These are phyloP conservation scores for Candida mattraensis DNA, from an alignment of 805 yeast species.

Conservation along the genomic window DNA sequence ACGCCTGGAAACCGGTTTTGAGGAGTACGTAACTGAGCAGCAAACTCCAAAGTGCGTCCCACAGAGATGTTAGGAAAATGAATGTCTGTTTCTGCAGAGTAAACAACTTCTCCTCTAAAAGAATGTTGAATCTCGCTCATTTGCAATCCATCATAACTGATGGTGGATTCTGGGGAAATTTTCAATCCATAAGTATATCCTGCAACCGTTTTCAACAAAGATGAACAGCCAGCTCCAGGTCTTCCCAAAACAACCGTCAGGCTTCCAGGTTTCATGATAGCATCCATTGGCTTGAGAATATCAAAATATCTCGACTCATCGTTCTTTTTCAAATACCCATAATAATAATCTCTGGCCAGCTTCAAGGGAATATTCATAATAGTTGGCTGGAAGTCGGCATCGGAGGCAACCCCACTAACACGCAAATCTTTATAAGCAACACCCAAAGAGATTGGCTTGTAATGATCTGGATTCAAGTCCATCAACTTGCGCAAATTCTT, in stretches of 20 bases:
- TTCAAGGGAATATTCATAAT: constrained; percentile 44
- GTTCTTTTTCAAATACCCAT: constrained; percentile 23
- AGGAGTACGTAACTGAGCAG: constrained; percentile 59
- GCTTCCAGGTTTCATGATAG: constrained; percentile 57
- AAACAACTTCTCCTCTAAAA: constrained; percentile 66
- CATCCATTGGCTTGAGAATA: constrained; percentile 65
- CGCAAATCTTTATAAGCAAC: constrained; percentile 55
- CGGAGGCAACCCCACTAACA: constrained; percentile 64
- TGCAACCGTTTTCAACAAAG: constrained; percentile 57
- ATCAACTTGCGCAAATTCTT: constrained; percentile 55
- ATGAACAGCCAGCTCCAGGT: constrained; percentile 77
- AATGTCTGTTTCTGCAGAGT: constrained; percentile 63
- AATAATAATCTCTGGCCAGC: constrained; percentile 27
- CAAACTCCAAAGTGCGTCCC: constrained; percentile 60
- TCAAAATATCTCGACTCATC: constrained; percentile 39
- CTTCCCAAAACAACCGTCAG: constrained; percentile 71
- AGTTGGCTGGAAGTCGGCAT: constrained; percentile 63
- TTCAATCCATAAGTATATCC: constrained; percentile 61
- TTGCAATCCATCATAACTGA: constrained; percentile 53
- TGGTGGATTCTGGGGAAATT: constrained; percentile 43
- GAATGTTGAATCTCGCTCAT: constrained; percentile 47
- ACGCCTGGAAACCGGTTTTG: constrained; percentile 55
- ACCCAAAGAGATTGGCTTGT: constrained; percentile 58
- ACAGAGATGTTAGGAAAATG: constrained; percentile 70
- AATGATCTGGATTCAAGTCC: constrained; percentile 57